A percentile compares a stretch with the other conserved stretches of the same genome.
Evolutionary conservation across 768 basidiomycete genomes (phyloP).

Genomic region (Hydnum rufescens): DNA sequence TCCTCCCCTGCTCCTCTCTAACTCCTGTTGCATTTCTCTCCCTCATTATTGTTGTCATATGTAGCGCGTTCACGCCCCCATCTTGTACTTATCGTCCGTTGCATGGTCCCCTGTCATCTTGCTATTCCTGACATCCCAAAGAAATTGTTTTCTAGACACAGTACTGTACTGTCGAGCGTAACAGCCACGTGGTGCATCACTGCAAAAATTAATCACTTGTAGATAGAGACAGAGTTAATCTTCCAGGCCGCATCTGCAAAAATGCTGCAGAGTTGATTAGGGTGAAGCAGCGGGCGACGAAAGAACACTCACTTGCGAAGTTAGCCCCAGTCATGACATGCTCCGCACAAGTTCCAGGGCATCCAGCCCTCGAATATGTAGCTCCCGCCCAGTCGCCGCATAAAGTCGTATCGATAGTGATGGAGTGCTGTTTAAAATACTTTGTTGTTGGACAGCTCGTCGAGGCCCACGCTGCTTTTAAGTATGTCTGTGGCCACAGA

Average conservation of each 20-base stretch:
- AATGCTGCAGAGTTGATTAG: no score
- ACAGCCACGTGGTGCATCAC: no score
- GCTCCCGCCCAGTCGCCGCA: constrained; percentile 12
- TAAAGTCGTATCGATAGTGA: constrained; percentile 10
- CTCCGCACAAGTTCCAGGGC: constrained; percentile 9
- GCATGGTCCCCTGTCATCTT: no score
- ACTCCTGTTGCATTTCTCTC: no score
- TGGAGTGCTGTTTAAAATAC: constrained; percentile 6
- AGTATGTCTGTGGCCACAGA: constrained; percentile 1
- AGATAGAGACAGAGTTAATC: background rate
- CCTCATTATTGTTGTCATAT: no score
- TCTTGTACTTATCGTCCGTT: no score
- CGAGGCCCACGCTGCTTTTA: constrained; percentile 3
- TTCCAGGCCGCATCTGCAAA: constrained; percentile 2
- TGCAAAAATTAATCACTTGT: no score
- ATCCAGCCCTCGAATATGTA: constrained; percentile 8
- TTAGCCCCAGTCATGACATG: constrained; percentile 5
- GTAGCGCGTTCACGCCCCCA: no score
- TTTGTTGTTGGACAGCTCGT: constrained; percentile 5
- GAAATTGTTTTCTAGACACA: no score
- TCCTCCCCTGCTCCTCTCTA: no score
- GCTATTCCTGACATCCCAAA: no score
- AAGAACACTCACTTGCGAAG: constrained; percentile 7
- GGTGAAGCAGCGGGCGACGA: background rate
- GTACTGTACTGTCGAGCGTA: no score